These are phyloP conservation scores for Cystobasidiaceae sp. DNA, from an alignment of 1,284 basidiomycete species.

Conservation along the genomic window DNA sequence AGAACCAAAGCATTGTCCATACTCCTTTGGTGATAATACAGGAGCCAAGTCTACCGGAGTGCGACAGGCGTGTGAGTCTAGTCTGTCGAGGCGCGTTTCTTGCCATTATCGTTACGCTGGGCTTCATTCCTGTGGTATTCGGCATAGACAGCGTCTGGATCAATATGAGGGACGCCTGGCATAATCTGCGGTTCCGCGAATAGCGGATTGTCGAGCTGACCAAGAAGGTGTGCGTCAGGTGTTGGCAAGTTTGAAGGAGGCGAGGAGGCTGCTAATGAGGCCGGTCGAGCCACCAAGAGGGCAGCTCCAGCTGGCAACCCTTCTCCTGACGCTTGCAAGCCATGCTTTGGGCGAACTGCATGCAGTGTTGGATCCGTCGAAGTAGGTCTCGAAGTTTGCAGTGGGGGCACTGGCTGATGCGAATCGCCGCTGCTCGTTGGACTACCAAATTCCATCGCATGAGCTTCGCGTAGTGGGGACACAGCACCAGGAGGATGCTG, in stretches of 20 bases:
- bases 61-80: background rate
- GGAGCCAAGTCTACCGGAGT: background rate
- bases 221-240: background rate
- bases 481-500: background rate
- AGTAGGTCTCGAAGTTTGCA: background rate
- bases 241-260: conserved; percentile 11
- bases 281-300: conserved; percentile 2
- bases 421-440: conserved; percentile 9
- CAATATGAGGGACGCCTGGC: background rate
- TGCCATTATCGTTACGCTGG: background rate
- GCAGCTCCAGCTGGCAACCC: conserved; percentile 23
- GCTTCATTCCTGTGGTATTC: conserved; percentile 8
- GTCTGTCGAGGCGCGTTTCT: background rate
- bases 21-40: background rate
- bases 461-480: background rate
- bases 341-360: background rate
- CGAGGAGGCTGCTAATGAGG: conserved; percentile 10
- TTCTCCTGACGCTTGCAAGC: background rate
- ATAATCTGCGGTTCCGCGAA: background rate
- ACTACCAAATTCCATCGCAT: background rate
- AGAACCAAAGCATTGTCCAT: too few species aligned
- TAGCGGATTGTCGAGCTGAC: background rate
- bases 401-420: background rate
- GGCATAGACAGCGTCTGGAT: conserved; percentile 20
- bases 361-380: background rate